phyloP scores from a whole-genome alignment of 805 yeast species.

The Sungouiozyma intestinalis region DNA sequence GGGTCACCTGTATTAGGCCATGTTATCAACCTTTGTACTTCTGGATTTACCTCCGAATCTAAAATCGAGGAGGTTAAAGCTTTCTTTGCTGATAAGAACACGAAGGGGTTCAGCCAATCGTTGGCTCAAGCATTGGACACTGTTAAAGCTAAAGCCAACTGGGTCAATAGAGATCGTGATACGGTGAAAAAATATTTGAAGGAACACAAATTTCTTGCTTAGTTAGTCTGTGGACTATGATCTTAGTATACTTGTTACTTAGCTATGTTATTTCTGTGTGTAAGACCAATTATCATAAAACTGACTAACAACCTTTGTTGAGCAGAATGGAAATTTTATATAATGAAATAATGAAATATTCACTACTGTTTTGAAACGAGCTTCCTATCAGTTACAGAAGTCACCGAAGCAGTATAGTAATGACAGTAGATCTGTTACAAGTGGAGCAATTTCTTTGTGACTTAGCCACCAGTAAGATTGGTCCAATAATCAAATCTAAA shows the following conservation, averaged over 20 bases:
- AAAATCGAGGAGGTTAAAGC: constrained; percentile 40
- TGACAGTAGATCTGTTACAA: constrained; percentile 16
- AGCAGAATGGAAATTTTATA: too few species aligned
- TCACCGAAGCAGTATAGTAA: too few species aligned
- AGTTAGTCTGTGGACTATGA: too few species aligned
- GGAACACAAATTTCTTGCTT: constrained; percentile 23
- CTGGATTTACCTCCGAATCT: constrained; percentile 47
- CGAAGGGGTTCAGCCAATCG: constrained; percentile 52
- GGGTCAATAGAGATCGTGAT: constrained; percentile 47
- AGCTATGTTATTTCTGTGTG: neutral
- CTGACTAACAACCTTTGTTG: neutral
- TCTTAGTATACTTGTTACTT: too few species aligned
- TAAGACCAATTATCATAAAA: neutral
- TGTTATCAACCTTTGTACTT: constrained; percentile 51
- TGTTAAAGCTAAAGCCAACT: constrained; percentile 42
- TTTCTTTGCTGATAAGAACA: constrained; percentile 41
- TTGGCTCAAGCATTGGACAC: constrained; percentile 56
- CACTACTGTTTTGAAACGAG: neutral
- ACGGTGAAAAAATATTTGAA: constrained; percentile 41
- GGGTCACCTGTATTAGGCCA: constrained; percentile 68
- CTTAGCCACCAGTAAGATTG: constrained; percentile 27
- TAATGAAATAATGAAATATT: neutral
- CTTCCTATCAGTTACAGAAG: too few species aligned
- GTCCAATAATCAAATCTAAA: constrained; percentile 38
- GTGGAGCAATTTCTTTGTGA: constrained; percentile 21